Base-by-base conservation (phyloP, 495 filamentous ascomycete genomes). In the Penicillium coffeae region DNA sequence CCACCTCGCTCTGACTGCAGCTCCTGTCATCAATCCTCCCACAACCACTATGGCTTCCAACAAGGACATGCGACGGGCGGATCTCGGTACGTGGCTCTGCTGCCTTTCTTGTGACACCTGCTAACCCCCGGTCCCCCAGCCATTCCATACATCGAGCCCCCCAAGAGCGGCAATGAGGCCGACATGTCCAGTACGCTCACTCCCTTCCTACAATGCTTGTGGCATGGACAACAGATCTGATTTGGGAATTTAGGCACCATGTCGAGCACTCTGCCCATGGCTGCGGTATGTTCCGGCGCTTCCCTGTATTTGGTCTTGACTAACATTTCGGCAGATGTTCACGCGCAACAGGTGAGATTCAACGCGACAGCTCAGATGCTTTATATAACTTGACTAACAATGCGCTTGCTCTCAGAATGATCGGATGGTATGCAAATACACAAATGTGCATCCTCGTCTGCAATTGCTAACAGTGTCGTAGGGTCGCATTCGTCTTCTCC, bases 201-300 rank as follows among this genome's bases (percentile, higher is more conserved):
- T 21, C 22, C 36, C 34, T 18, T 30, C 37, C 21, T 25, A 10
- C 20, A 38, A n/a, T 25, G 22, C n/a, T n/a, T n/a, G n/a, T n/a
- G n/a, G n/a, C n/a, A n/a, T n/a, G n/a, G n/a, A n/a, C n/a, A n/a
- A n/a, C n/a, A n/a, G 27, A 18, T 39, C 48, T 63, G 50, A 62
- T 36, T 8, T 15, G 14, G 33, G 15, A 38, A 22, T 41, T 0
- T 8, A 69, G 84, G 86, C 56, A 87, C 87, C 18, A 77, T 93
- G 65, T 80, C 85, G 10, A 92, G 82, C 60, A 95, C 89, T 7
- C 67, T 95, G 60, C 90, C 90, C 30, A 96, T 96, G 90, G 89
- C 88, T 46, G 90, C 90, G 45, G 82, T 86, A 73, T 60, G 81
- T 75, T 49, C 35, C 10, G 25, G 4, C 25, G 10, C 25, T 30